phyloP scores from a whole-genome alignment of 108 stramenopile species.

The Cyclotella baltica region DNA sequence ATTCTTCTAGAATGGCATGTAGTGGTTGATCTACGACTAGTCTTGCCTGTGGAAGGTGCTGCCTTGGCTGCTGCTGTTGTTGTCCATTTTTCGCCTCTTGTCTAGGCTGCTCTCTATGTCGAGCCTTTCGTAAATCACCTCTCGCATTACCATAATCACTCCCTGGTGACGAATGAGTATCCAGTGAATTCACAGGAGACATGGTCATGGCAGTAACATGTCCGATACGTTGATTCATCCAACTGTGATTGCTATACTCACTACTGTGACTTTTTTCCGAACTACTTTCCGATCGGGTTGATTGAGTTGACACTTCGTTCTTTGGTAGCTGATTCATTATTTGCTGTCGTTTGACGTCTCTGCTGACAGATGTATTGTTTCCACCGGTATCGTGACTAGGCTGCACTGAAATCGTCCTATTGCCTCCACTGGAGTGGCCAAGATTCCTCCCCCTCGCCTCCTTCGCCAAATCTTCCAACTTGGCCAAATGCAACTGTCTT shows the following conservation, averaged over 20 bases:
- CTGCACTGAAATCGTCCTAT: not conserved
- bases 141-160: not conserved
- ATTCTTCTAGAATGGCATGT: not conserved
- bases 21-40: too few relatives aligned
- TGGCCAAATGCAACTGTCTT: constrained; percentile 1
- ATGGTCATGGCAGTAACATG: not conserved
- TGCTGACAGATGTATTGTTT: not conserved
- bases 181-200: not conserved
- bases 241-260: not conserved
- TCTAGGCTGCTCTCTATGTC: not conserved
- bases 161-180: too few relatives aligned
- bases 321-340: not conserved
- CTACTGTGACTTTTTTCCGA: constrained; percentile 1
- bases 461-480: not conserved
- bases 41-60: too few relatives aligned
- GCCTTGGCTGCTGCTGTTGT: not conserved
- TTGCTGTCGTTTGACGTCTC: not conserved
- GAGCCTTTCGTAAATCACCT: not conserved
- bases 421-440: not conserved
- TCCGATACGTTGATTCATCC: not conserved
- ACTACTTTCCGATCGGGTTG: not conserved
- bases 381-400: not conserved
- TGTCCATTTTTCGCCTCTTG: too few relatives aligned
- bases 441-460: not conserved
- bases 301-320: constrained; percentile 2